Conservation (phyloP, 306 rosid genomes). For the Mucuna pruriens region DNA sequence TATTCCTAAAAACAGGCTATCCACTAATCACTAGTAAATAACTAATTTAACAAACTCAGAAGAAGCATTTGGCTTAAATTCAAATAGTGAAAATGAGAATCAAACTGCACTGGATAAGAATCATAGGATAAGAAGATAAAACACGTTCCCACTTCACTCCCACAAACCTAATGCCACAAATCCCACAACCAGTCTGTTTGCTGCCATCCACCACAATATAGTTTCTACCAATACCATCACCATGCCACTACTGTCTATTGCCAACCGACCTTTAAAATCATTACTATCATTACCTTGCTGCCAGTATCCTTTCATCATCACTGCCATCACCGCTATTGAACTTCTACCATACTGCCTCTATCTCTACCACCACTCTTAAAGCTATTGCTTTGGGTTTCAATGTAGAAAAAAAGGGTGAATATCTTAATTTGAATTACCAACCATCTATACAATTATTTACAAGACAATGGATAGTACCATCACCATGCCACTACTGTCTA, state of each 20-base stretch:
- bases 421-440: no score
- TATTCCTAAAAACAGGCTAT: neutral
- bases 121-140: neutral
- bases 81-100: neutral
- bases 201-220: neutral
- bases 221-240: neutral
- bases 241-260: neutral
- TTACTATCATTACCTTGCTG: neutral
- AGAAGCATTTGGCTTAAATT: neutral
- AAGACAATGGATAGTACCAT: no score
- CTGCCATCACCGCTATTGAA: neutral
- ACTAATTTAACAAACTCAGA: neutral
- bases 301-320: neutral
- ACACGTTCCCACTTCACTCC: neutral
- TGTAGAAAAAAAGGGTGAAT: no score
- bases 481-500: neutral
- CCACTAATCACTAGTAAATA: neutral
- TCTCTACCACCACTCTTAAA: neutral
- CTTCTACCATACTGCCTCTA: neutral
- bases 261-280: neutral
- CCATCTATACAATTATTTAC: no score
- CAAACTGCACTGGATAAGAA: neutral
- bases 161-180: neutral
- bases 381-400: neutral
- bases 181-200: neutral